A percentile compares a stretch with the other conserved stretches of the same genome.
Conservation (phyloP, 257 asterid species). For the Petunia secreta region DNA sequence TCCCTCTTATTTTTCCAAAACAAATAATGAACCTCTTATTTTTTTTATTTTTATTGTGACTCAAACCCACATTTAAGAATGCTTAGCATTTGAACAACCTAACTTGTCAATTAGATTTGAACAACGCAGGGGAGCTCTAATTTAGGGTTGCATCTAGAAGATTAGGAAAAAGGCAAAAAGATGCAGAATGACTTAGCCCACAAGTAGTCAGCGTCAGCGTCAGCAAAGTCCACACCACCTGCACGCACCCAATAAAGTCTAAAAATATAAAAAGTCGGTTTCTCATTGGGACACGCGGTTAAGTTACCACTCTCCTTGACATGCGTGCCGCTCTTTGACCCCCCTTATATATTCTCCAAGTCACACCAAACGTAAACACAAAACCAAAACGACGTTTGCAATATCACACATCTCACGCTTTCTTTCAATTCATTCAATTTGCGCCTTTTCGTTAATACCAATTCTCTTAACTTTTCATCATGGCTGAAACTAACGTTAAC, state of each 20-base stretch:
- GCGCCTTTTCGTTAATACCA: neutral
- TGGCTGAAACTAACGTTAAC: conserved; percentile 36
- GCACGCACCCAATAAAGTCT: neutral
- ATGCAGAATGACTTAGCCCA: neutral
- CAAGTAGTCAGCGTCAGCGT: neutral
- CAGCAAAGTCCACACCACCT: neutral
- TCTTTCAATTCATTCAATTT: neutral
- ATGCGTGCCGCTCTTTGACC: neutral
- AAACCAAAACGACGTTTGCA: neutral
- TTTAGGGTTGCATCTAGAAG: neutral
- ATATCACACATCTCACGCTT: neutral
- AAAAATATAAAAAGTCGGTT: conserved; percentile 5
- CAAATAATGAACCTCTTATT: too few species aligned
- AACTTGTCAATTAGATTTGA: too few species aligned
- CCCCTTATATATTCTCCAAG: neutral
- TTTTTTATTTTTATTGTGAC: too few species aligned
- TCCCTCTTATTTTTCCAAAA: too few species aligned
- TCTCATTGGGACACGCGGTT: conserved; percentile 22
- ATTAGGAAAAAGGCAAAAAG: neutral
- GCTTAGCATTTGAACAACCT: too few species aligned
- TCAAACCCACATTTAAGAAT: too few species aligned
- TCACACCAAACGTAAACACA: neutral
- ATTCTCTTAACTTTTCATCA: neutral
- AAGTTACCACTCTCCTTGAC: conserved; percentile 4
- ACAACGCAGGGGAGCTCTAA: too few species aligned